Evolutionary conservation across 129 eudicot genomes (phyloP).

Genomic region (Tagetes erecta): DNA sequence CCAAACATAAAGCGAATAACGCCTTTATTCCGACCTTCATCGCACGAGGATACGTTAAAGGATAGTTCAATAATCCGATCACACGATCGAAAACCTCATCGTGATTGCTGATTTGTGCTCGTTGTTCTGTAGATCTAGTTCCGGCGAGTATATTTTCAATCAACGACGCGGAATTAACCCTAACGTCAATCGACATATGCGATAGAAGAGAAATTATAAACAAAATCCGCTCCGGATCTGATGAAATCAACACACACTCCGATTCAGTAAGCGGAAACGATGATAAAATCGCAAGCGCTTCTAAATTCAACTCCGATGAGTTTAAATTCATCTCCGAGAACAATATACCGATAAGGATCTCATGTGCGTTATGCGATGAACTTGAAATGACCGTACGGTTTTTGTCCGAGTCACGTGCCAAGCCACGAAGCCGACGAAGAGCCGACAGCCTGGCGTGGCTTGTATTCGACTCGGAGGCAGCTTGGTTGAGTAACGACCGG

Average conservation of each 20-base stretch:
- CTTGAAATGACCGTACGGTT: conserved; percentile 60
- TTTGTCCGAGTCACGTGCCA: conserved; percentile 88
- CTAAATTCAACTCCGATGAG: conserved; percentile 54
- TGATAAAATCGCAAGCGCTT: conserved; percentile 61
- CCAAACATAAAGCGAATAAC: conserved; percentile 72
- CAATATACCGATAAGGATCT: conserved; percentile 39
- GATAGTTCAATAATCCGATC: conserved; percentile 51
- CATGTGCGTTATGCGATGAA: conserved; percentile 41
- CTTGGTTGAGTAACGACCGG: conserved; percentile 60
- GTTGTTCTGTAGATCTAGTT: conserved; percentile 65
- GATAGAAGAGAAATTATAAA: conserved; percentile 55
- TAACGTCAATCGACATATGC: conserved; percentile 69
- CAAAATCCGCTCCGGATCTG: conserved; percentile 49
- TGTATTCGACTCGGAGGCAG: conserved; percentile 46
- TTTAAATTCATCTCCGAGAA: conserved; percentile 34
- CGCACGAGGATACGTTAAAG: conserved; percentile 69
- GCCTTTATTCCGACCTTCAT: conserved; percentile 77
- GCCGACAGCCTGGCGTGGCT: conserved; percentile 57
- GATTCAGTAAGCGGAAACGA: conserved; percentile 57
- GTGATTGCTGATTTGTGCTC: conserved; percentile 53
- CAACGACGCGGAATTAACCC: conserved; percentile 79
- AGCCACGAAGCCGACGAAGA: conserved; percentile 52
- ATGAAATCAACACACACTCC: conserved; percentile 49
- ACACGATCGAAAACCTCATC: conserved; percentile 66
- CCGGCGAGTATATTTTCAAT: conserved; percentile 67